phyloP scores from a whole-genome alignment of 176 grass and related monocot species.

The Typha latifolia region DNA sequence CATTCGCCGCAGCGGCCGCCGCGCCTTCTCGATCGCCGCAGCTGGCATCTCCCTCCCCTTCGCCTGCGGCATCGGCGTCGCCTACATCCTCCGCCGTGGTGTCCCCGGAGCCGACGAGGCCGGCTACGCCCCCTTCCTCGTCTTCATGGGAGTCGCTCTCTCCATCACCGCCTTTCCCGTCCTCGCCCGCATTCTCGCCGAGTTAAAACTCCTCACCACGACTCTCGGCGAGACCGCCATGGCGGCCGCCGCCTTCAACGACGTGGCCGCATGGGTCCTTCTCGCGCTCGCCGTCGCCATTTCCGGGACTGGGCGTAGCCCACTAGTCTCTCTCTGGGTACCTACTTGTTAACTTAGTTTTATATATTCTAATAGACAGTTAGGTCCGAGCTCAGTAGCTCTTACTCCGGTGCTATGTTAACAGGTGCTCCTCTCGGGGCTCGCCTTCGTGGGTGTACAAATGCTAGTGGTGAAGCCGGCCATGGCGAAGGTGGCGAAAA shows the following conservation, averaged over 20 bases:
- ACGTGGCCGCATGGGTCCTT: slow-evolving; percentile 72
- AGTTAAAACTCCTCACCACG: slow-evolving; percentile 73
- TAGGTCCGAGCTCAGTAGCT: too few species aligned
- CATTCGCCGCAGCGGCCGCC: slow-evolving; percentile 37
- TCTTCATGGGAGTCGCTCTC: slow-evolving; percentile 81
- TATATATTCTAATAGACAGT: too few species aligned
- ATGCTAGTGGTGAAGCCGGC: slow-evolving; percentile 36
- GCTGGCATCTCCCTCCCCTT: slow-evolving; percentile 69
- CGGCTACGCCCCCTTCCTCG: slow-evolving; percentile 51
- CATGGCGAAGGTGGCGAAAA: slow-evolving; percentile 56
- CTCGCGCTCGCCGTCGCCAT: slow-evolving; percentile 65
- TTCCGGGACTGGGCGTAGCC: slow-evolving; percentile 30
- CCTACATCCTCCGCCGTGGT: slow-evolving; percentile 42
- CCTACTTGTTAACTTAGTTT: too few species aligned
- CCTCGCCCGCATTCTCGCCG: slow-evolving; percentile 75
- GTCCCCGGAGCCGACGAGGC: slow-evolving; percentile 47
- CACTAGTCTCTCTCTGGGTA: slow-evolving; percentile 22
- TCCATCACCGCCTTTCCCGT: slow-evolving; percentile 91
- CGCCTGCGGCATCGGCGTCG: slow-evolving; percentile 55
- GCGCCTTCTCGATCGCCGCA: slow-evolving; percentile 55
- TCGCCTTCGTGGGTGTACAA: slow-evolving; percentile 40
- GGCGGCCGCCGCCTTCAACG: slow-evolving; percentile 66
- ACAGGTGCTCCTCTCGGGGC: slow-evolving; percentile 61
- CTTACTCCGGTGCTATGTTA: too few species aligned
- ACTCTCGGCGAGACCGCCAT: slow-evolving; percentile 61